phyloP scores from a whole-genome alignment of 129 eudicot genomes.

The Apium graveolens region DNA sequence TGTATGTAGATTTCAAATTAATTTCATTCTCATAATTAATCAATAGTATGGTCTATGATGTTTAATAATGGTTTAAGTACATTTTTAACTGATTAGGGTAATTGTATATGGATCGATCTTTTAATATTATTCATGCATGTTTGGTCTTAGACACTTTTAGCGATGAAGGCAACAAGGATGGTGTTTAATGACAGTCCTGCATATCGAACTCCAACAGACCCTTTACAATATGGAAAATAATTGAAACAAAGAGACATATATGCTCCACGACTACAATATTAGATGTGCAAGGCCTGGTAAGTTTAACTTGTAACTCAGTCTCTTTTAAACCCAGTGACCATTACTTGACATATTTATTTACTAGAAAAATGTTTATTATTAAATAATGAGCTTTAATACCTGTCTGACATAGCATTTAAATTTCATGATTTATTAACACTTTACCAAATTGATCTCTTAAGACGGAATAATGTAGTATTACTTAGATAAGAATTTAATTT shows the following conservation, averaged over 20 bases:
- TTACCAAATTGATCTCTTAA: not conserved
- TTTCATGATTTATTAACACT: not conserved
- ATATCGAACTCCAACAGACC: constrained; percentile 5
- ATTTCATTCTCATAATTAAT: not conserved
- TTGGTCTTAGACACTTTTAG: constrained; percentile 19
- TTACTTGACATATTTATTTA: not conserved
- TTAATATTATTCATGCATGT: not conserved
- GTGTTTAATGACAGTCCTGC: constrained; percentile 15
- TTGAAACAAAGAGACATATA: constrained; percentile 56
- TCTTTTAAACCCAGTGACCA: not conserved
- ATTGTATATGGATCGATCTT: not conserved
- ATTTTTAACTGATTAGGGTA: no score
- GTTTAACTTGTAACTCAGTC: constrained; percentile 15
- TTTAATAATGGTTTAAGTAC: not conserved
- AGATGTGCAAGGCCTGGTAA: constrained; percentile 89
- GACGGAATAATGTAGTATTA: not conserved
- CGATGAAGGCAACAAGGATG: constrained; percentile 27
- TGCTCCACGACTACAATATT: constrained; percentile 75
- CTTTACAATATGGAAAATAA: constrained; percentile 24
- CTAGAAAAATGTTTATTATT: not conserved
- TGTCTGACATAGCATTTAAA: not conserved
- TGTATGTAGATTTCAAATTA: constrained; percentile 27
- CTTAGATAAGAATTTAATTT: not conserved
- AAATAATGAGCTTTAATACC: not conserved
- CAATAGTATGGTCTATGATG: not conserved